Percentiles rank a stretch among this genome's conserved stretches.
Conservation (phyloP, 2,329 filamentous ascomycete species). For the Pseudogymnoascus pannorum region DNA sequence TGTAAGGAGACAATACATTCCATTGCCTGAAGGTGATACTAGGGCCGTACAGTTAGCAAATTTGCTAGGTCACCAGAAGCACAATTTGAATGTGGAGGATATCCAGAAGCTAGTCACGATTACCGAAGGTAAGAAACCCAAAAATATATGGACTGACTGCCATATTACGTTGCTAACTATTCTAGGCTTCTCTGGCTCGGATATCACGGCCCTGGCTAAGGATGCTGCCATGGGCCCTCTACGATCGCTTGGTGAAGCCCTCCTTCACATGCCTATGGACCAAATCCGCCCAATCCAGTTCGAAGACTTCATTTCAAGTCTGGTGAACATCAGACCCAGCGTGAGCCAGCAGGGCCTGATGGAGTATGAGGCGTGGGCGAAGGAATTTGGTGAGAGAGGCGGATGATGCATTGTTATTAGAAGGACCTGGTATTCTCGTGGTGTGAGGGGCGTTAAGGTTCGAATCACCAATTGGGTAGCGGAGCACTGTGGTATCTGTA, state of each 20-base stretch:
- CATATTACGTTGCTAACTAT: conserved; percentile 12
- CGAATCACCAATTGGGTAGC: background rate
- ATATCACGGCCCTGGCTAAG: conserved; percentile 93
- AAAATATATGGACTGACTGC: background rate
- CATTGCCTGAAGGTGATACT: conserved; percentile 78
- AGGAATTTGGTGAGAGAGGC: conserved; percentile 84
- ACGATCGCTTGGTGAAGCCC: conserved; percentile 77
- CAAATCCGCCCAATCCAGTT: conserved; percentile 83
- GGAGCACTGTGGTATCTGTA: background rate
- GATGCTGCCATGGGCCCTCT: conserved; percentile 97
- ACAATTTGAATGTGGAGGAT: conserved; percentile 64
- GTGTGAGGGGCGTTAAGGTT: background rate
- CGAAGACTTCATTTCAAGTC: conserved; percentile 74
- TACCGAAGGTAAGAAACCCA: conserved; percentile 65
- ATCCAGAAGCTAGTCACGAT: conserved; percentile 66
- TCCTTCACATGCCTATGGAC: conserved; percentile 88
- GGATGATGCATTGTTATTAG: conserved; percentile 42
- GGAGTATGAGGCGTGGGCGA: conserved; percentile 91
- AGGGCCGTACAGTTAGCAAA: conserved; percentile 71
- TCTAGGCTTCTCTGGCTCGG: conserved; percentile 90
- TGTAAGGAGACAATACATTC: conserved; percentile 91
- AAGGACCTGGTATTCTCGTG: background rate
- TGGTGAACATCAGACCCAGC: conserved; percentile 79
- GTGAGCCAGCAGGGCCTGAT: conserved; percentile 79
- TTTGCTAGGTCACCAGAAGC: conserved; percentile 80